Conservation (phyloP, 345 rosid genomes). For the Turritis glabra region DNA sequence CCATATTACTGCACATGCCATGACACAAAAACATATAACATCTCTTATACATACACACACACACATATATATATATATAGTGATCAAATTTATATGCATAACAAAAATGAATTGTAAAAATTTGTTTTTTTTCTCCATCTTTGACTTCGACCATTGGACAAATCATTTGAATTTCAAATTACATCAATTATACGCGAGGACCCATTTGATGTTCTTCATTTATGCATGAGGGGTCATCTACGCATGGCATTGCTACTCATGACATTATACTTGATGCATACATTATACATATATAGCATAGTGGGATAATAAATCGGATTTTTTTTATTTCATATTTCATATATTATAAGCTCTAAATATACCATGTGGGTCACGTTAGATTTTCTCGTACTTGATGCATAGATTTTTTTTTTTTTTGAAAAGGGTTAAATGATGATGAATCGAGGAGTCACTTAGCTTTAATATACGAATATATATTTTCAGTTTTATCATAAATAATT, state of each 20-base stretch:
- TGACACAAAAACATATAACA: conserved; percentile 59
- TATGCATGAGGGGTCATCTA: conserved; percentile 45
- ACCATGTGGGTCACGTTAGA: conserved; percentile 35
- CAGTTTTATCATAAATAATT: not conserved
- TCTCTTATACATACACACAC: conserved; percentile 37
- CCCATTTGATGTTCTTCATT: conserved; percentile 34
- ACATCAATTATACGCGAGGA: conserved; percentile 19
- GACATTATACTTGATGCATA: too few relatives aligned
- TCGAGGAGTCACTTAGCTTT: conserved; percentile 4
- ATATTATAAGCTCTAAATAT: conserved; percentile 14
- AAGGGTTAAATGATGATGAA: too few relatives aligned
- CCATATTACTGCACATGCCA: conserved; percentile 53
- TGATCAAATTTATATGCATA: not conserved
- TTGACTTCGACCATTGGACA: conserved; percentile 21
- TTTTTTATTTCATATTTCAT: too few relatives aligned
- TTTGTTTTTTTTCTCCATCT: conserved; percentile 5
- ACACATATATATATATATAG: too few relatives aligned
- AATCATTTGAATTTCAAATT: conserved; percentile 16
- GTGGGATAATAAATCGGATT: not conserved
- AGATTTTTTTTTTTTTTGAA: too few relatives aligned
- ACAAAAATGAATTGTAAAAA: conserved; percentile 7
- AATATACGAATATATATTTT: not conserved
- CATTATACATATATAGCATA: too few relatives aligned
- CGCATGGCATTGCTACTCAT: conserved; percentile 51
- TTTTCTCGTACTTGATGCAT: conserved; percentile 32